phyloP scores from a whole-genome alignment of 179 eudicot genomes.

The Heliamphora pulchella region DNA sequence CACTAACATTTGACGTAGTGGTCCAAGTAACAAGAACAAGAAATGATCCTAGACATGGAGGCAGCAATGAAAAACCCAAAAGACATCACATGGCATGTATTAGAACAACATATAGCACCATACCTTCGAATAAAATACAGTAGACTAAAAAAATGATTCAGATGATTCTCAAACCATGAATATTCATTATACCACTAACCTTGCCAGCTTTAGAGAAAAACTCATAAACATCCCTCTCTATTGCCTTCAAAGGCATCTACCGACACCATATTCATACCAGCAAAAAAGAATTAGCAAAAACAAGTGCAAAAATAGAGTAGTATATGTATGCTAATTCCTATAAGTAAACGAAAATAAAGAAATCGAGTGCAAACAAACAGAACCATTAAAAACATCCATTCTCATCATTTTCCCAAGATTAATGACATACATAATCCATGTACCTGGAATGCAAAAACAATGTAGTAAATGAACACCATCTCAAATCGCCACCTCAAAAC shows the following conservation, averaged over 20 bases:
- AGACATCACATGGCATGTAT: not conserved
- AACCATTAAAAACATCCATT: not conserved
- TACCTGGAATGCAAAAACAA: conserved; percentile 92
- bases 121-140: not conserved
- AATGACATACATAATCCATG: not conserved
- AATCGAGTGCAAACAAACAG: not conserved
- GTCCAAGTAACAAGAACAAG: not conserved
- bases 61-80: not conserved
- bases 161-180: not conserved
- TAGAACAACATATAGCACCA: not conserved
- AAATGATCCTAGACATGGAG: not conserved
- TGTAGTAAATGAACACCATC: too few relatives aligned
- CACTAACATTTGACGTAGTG: not conserved
- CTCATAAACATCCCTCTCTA: conserved; percentile 81
- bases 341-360: not conserved
- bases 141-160: not conserved
- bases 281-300: not conserved
- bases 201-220: conserved; percentile 90
- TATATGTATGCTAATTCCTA: not conserved
- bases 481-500: too few relatives aligned
- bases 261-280: conserved; percentile 2
- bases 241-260: conserved; percentile 91
- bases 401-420: not conserved
- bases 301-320: not conserved
- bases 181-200: conserved; percentile 36